Evolutionary conservation across 2,329 filamentous ascomycete species (phyloP), one percentile per base, ranked within the genome.

Genomic region (Biscogniauxia marginata): DNA sequence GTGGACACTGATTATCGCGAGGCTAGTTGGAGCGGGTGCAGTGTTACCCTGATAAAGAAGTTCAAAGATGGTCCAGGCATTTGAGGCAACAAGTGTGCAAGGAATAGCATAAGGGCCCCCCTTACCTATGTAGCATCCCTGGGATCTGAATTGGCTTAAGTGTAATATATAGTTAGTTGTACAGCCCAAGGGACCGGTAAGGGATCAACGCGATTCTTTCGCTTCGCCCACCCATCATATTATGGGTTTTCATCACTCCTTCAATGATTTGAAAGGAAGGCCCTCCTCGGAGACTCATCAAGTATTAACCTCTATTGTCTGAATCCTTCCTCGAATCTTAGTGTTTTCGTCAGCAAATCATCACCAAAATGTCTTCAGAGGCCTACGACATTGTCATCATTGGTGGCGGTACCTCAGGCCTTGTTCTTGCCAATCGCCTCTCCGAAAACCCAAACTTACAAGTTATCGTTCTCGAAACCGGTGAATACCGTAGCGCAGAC

Each of bases 321-420:
- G 16, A 34, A 34, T 34, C 11, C 30, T 34, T 34, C 9, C 9
- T 46, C 44, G n/a, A 13, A 9, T 46, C 44, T n/a, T 46, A 19
- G 3, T 20, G n/a, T 20, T 46, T 46, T 6, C 44, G n/a, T 13
- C 44, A 5, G 21, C 44, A 19, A 24, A 49, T 6, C 5, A 23
- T 49, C 46, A 49, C 46, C 23, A 49, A 25, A 22, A 49, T 49
- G 46, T 23, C 46, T 25, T 49, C 46, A 20, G 44, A 46, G 19
- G 24, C 46, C 46, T 49, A 49, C 20, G 46, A 49, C 23, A 49
- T 49, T 18, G 23, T 25, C 22, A 49, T 49, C 46, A 67, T 71
- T 1, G 70, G 71, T 5, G 70, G 71, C 22, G 71, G 71, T 9
- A 69, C 70, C 2, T 58, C 69, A 0, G 70, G 71, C n/a, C 65